Conservation (phyloP, 495 filamentous ascomycete genomes). For the Annulohypoxylon bovei region DNA sequence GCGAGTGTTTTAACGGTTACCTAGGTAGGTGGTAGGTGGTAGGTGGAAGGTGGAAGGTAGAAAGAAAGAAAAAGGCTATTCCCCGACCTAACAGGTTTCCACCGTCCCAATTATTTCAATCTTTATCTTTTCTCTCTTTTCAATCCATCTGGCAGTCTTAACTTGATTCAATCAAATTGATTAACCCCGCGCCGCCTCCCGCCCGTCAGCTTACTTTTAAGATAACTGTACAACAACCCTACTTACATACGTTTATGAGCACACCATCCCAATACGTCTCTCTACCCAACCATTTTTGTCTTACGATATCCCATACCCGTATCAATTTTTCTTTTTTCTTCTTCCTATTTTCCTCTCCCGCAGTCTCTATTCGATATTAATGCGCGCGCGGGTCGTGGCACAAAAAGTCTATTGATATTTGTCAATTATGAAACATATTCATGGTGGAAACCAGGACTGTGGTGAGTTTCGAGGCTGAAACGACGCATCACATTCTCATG, state of each 20-base stretch:
- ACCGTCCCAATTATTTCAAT: slow-evolving; percentile 3
- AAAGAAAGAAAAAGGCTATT: slow-evolving; percentile 4
- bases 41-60: neutral
- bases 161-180: slow-evolving; percentile 7
- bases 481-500: slow-evolving; percentile 28
- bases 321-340: slow-evolving; percentile 9
- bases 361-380: slow-evolving; percentile 7
- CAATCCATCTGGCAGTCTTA: neutral
- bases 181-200: slow-evolving; percentile 22
- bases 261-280: neutral
- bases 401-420: slow-evolving; percentile 32
- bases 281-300: slow-evolving; percentile 7
- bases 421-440: slow-evolving; percentile 61
- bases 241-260: neutral
- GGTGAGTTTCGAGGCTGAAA: slow-evolving; percentile 52
- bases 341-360: slow-evolving; percentile 17
- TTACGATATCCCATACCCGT: slow-evolving; percentile 16
- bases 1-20: neutral
- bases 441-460: slow-evolving; percentile 58
- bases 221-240: neutral
- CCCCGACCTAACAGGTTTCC: slow-evolving; percentile 1
- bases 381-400: slow-evolving; percentile 39
- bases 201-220: slow-evolving; percentile 29
- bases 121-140: slow-evolving; percentile 3
- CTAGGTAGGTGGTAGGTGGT: neutral